A percentile compares a stretch with the other conserved stretches of the same genome.
These are phyloP conservation scores for Arachnomyces sp. DNA, from an alignment of 2,329 filamentous ascomycete species.

Conservation along the genomic window DNA sequence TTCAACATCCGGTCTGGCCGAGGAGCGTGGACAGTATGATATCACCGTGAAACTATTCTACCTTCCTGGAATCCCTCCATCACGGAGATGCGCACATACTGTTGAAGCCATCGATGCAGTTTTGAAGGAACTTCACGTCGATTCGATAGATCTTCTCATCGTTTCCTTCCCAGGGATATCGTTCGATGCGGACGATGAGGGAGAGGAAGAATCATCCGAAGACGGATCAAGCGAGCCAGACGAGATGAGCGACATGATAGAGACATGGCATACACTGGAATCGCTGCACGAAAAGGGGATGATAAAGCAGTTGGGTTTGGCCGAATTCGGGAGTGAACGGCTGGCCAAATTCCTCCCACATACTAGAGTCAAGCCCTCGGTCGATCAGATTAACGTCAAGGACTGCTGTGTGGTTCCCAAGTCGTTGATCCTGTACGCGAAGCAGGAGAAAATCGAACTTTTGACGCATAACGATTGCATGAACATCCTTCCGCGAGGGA, in stretches of 20 bases:
- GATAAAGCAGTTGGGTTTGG: conserved; percentile 69
- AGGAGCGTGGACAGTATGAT: conserved; percentile 79
- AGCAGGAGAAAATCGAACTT: conserved; percentile 71
- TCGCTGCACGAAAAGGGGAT: conserved; percentile 60
- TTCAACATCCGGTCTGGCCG: conserved; percentile 60
- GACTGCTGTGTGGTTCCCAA: conserved; percentile 95
- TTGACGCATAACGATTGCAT: conserved; percentile 91
- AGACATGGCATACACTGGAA: conserved; percentile 63
- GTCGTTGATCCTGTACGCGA: conserved; percentile 75
- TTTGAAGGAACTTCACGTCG: conserved; percentile 65
- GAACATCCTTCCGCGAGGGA: conserved; percentile 79
- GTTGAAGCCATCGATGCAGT: conserved; percentile 73
- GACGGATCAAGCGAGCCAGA: conserved; percentile 56
- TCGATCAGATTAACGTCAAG: conserved; percentile 92
- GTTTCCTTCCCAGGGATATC: conserved; percentile 87
- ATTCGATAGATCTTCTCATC: conserved; percentile 77
- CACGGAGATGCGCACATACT: conserved; percentile 60
- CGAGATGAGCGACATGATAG: conserved; percentile 46
- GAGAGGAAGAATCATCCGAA: conserved; percentile 44
- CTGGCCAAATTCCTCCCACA: conserved; percentile 66
- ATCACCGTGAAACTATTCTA: conserved; percentile 96
- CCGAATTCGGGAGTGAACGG: conserved; percentile 84
- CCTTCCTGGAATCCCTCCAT: conserved; percentile 60
- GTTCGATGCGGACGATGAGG: conserved; percentile 88
- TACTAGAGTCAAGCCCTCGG: conserved; percentile 64